These are phyloP conservation scores for Cryptococcus hybrid DNA, from an alignment of 1,284 basidiomycete genomes.

Conservation along the genomic window DNA sequence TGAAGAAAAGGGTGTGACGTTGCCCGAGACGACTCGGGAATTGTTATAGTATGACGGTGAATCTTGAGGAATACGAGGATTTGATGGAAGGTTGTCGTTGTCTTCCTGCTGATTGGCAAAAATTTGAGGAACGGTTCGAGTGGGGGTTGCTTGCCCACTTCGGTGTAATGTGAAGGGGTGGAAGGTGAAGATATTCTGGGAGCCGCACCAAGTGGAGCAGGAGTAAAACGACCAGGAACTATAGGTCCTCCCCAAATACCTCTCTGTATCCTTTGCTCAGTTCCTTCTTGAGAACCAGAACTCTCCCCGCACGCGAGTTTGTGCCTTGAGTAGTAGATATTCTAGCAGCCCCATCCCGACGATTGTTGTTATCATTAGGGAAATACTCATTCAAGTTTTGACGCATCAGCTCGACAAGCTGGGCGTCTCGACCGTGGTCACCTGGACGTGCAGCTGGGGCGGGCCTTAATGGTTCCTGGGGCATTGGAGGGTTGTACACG, in stretches of 20 bases:
- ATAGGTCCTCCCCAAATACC: constrained; percentile 46
- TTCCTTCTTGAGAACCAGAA: constrained; percentile 2
- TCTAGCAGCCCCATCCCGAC: too few relatives aligned
- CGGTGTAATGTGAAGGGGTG: not conserved
- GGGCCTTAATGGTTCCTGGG: not conserved
- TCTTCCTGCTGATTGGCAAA: not conserved
- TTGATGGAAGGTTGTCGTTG: not conserved
- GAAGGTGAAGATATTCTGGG: constrained; percentile 9
- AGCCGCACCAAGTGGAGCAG: constrained; percentile 33
- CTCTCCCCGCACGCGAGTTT: constrained; percentile 2
- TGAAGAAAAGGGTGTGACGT: constrained; percentile 36
- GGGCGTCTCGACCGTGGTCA: not conserved
- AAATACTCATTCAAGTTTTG: constrained; percentile 42
- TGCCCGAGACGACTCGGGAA: constrained; percentile 14
- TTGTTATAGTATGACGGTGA: not conserved
- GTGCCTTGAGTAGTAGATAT: too few relatives aligned
- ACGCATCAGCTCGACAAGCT: constrained; percentile 15
- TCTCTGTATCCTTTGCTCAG: constrained; percentile 29
- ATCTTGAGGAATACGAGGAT: not conserved
- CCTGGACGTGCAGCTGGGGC: not conserved
- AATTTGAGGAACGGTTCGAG: not conserved
- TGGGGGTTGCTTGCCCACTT: not conserved
- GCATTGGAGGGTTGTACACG: not conserved
- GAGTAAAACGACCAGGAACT: constrained; percentile 36
- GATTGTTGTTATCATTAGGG: constrained; percentile 14